Evolutionary conservation across 352 stramenopile genomes (phyloP), one percentile per base, ranked within the genome.

Genomic region (Phytophthora tentaculata): DNA sequence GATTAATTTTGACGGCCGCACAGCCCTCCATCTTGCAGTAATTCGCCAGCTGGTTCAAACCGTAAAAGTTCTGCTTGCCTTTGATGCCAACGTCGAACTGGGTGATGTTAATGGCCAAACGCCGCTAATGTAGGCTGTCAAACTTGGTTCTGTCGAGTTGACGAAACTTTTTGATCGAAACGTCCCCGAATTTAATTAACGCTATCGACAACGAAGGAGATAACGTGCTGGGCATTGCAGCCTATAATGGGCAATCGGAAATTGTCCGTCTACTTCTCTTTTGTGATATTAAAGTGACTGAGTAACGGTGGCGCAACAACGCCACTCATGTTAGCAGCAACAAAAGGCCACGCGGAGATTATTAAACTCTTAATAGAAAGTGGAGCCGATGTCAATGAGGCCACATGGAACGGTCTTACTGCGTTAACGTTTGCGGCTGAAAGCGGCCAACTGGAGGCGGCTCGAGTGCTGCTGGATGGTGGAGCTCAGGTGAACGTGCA

Each of bases 361-460:
- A 37, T 71, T 29, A 53, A 39, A 19, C 14, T 58, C 14, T 41
- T 71, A 9, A 17, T 71, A 5, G 17, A 56, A 5, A 54, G 57
- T 9, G 32, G 32, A 3, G 32, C 32, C 2, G 3, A 8, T 3
- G 4, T 8, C 3, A 32, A 32, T 8, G 8, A 32, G 28, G 8
- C 8, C 29, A 59, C 56, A 9, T 54, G 17, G 29, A 52, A 68
- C 9, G 58, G 51, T 14, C 16, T 54, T 19, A 71, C 64, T 26
- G 64, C 56, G 17, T 22, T 71, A 13, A 68, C 64, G 5, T 64
- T 72, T 50, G 64, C 64, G 19, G 58, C 64, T 45, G 64, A 72
- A 60, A 39, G 28, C 0, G 56, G 41, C 2, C 49, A 57, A 0
- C 17, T 57, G 10, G 23, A 58, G 8, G 57, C 56, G 22, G 41